A percentile compares a stretch with the other conserved stretches of the same genome.
These are phyloP conservation scores for Mollisia scopiformis DNA, from an alignment of 2,329 filamentous ascomycete species.

Conservation along the genomic window DNA sequence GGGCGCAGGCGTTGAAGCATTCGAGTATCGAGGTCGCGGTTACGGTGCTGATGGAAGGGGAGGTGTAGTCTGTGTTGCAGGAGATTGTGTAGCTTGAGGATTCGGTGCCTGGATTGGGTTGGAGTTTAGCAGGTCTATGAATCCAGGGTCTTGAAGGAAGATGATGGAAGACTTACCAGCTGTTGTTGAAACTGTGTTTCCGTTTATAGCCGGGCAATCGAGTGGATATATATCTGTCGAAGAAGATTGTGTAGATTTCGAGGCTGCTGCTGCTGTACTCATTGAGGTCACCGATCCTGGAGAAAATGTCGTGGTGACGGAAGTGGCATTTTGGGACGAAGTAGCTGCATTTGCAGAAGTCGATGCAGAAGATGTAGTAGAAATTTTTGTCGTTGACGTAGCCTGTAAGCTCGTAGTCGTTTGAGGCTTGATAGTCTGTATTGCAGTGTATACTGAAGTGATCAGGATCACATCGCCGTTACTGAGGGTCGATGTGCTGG, in stretches of 20 bases:
- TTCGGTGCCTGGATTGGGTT: too few relatives aligned
- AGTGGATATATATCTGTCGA: not conserved
- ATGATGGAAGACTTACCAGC: too few relatives aligned
- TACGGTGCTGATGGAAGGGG: not conserved
- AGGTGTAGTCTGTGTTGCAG: not conserved
- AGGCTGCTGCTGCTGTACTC: not conserved
- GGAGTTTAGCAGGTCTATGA: too few relatives aligned
- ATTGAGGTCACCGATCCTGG: not conserved
- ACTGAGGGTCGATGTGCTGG: not conserved
- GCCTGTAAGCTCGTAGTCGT: not conserved
- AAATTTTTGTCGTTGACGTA: not conserved
- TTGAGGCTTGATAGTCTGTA: not conserved
- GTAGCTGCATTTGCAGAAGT: not conserved
- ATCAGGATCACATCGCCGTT: not conserved
- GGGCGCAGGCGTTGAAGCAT: slow-evolving; percentile 1
- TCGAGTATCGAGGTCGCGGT: not conserved
- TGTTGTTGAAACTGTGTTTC: not conserved
- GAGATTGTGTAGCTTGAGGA: not conserved
- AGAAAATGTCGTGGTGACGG: not conserved
- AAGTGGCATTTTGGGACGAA: not conserved
- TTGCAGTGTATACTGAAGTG: not conserved
- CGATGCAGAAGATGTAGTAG: not conserved
- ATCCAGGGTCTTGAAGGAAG: too few relatives aligned
- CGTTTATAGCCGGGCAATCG: not conserved
- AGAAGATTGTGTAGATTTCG: not conserved